Conservation (phyloP, 2,329 filamentous ascomycete species). For the Neofusicoccum ribis region DNA sequence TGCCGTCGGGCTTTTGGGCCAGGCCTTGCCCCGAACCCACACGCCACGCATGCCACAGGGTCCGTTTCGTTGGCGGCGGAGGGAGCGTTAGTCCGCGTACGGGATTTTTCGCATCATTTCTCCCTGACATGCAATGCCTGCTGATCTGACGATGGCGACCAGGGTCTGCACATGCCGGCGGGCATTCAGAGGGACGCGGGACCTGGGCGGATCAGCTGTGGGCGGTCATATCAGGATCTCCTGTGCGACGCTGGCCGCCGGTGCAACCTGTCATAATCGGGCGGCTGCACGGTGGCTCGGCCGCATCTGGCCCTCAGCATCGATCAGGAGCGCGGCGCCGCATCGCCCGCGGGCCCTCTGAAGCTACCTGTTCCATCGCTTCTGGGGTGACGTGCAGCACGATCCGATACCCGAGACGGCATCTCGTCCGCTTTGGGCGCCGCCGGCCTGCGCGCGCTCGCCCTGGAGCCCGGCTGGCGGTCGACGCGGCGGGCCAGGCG, state of each 20-base stretch:
- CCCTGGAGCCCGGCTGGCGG: slow-evolving; percentile 17
- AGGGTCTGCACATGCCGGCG: slow-evolving; percentile 19
- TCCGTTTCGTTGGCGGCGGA: not conserved
- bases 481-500: not conserved
- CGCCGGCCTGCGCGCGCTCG: slow-evolving; percentile 14
- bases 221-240: slow-evolving; percentile 10
- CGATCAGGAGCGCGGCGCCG: slow-evolving; percentile 15
- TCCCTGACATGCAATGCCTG: slow-evolving; percentile 19
- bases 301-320: slow-evolving; percentile 20
- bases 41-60: not conserved
- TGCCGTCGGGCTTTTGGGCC: too few species aligned
- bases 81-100: not conserved
- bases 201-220: slow-evolving; percentile 12
- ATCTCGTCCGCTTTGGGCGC: slow-evolving; percentile 2
- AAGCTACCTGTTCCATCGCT: slow-evolving; percentile 18
- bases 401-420: slow-evolving; percentile 20
- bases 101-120: slow-evolving; percentile 11
- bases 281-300: slow-evolving; percentile 14
- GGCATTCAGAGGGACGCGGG: not conserved
- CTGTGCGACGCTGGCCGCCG: slow-evolving; percentile 2
- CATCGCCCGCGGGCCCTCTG: slow-evolving; percentile 2
- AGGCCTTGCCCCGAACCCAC: not conserved
- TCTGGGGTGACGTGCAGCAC: slow-evolving; percentile 19
- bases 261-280: slow-evolving; percentile 19
- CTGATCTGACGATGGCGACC: slow-evolving; percentile 13